These are phyloP conservation scores for Xerocomus potaroensis DNA, from an alignment of 768 basidiomycete species.

Conservation along the genomic window DNA sequence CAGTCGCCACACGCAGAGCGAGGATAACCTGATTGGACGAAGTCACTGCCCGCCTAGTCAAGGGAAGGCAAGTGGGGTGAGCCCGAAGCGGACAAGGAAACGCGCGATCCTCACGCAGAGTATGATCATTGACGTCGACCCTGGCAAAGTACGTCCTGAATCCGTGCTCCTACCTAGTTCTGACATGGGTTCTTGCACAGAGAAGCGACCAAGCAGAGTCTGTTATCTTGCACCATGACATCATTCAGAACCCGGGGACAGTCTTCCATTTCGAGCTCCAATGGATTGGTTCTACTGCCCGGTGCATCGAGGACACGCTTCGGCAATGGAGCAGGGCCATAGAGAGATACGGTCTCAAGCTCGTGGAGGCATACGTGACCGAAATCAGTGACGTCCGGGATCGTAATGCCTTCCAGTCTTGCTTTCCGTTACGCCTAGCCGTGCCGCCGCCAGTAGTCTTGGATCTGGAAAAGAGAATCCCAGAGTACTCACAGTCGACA, in stretches of 20 bases:
- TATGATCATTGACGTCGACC: slow-evolving; percentile 88
- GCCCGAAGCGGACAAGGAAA: slow-evolving; percentile 49
- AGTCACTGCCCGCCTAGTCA: slow-evolving; percentile 36
- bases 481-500: slow-evolving; percentile 58
- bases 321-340: slow-evolving; percentile 78
- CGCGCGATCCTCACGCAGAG: slow-evolving; percentile 77
- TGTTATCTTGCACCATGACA: slow-evolving; percentile 87
- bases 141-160: slow-evolving; percentile 51
- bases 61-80: slow-evolving; percentile 33
- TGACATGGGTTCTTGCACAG: slow-evolving; percentile 35
- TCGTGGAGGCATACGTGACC: slow-evolving; percentile 91
- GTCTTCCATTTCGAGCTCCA: slow-evolving; percentile 97
- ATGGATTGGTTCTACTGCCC: slow-evolving; percentile 93
- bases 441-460: slow-evolving; percentile 68
- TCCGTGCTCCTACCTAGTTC: neutral
- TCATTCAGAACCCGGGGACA: slow-evolving; percentile 91
- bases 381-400: slow-evolving; percentile 85
- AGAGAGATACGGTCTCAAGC: slow-evolving; percentile 83
- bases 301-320: slow-evolving; percentile 85
- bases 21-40: slow-evolving; percentile 36
- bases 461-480: slow-evolving; percentile 62
- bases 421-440: slow-evolving; percentile 76
- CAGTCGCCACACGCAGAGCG: slow-evolving; percentile 39
- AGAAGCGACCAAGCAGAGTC: slow-evolving; percentile 85
- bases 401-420: slow-evolving; percentile 88